Conservation (phyloP, 2,329 filamentous ascomycete genomes). For the Dothideomycetes sp. region DNA sequence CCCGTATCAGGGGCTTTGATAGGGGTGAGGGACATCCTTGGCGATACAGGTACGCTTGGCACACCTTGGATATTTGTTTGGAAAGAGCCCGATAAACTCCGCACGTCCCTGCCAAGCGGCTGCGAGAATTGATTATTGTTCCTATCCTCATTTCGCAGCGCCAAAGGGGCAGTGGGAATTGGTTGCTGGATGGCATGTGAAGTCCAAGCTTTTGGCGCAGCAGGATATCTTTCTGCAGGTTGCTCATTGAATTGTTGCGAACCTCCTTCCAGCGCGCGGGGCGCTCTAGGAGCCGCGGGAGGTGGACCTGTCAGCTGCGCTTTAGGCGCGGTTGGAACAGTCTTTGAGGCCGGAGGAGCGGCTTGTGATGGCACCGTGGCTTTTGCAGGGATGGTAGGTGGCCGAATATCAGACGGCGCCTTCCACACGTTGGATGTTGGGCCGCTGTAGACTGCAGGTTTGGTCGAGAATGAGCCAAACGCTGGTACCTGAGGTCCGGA, state of each 20-base stretch:
- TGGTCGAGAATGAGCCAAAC: constrained; percentile 33
- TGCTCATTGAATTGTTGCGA: constrained; percentile 1
- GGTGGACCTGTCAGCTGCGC: constrained; percentile 22
- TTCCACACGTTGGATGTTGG: constrained; percentile 30
- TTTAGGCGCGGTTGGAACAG: constrained; percentile 24
- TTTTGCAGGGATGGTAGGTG: constrained; percentile 2
- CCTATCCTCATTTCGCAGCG: constrained; percentile 6
- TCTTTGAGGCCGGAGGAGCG: constrained; percentile 8
- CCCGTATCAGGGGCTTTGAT: background rate
- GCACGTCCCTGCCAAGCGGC: constrained; percentile 1
- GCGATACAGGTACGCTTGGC: constrained; percentile 2
- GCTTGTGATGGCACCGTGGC: background rate
- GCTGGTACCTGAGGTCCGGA: constrained; percentile 44
- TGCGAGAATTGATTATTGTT: background rate
- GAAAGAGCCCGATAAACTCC: constrained; percentile 5
- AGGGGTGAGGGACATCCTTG: background rate
- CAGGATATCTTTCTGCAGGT: background rate
- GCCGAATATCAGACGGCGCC: constrained; percentile 22
- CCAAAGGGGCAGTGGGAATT: constrained; percentile 7
- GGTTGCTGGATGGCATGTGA: constrained; percentile 1
- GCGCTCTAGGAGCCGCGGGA: constrained; percentile 20
- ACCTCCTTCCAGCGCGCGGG: constrained; percentile 19
- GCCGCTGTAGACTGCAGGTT: constrained; percentile 8
- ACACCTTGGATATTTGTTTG: constrained; percentile 1
- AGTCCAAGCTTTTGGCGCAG: constrained; percentile 4